Evolutionary conservation across 371 early-diverging fungal genomes (phyloP).

Genomic region (Zopfochytrium polystomum): DNA sequence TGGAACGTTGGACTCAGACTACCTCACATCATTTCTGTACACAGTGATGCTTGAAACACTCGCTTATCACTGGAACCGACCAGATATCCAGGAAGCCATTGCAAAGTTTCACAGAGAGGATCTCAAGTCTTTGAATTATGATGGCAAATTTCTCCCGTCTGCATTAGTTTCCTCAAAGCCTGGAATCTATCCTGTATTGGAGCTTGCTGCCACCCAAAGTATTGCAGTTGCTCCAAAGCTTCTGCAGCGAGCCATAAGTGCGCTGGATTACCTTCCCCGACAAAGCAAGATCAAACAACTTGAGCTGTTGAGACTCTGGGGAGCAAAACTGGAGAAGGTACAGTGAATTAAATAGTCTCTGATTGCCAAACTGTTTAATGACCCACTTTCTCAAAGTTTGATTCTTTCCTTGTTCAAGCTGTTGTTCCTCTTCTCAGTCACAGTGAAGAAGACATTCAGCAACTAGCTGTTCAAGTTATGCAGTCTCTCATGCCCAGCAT

Average conservation of each 20-base stretch:
- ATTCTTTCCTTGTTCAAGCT: slow-evolving; percentile 48
- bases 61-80: no score
- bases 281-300: slow-evolving; percentile 37
- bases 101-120: no score
- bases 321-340: slow-evolving; percentile 41
- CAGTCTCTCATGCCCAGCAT: slow-evolving; percentile 38
- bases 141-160: no score
- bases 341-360: background rate
- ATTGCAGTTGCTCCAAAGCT: slow-evolving; percentile 40
- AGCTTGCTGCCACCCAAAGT: slow-evolving; percentile 45
- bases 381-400: slow-evolving; percentile 29
- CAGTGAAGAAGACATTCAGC: slow-evolving; percentile 40
- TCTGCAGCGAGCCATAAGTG: slow-evolving; percentile 42
- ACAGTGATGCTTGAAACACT: slow-evolving; percentile 39
- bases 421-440: slow-evolving; percentile 39
- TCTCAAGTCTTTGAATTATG: no score
- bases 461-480: slow-evolving; percentile 35
- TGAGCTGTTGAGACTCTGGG: slow-evolving; percentile 46
- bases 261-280: slow-evolving; percentile 42
- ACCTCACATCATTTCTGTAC: slow-evolving; percentile 44
- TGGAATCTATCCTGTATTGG: no score
- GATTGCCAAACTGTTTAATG: slow-evolving; percentile 1
- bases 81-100: no score
- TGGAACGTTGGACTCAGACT: slow-evolving; percentile 49
- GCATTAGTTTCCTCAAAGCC: no score